phyloP scores from a whole-genome alignment of 305 asterid species.

The Petunia hybrid region DNA sequence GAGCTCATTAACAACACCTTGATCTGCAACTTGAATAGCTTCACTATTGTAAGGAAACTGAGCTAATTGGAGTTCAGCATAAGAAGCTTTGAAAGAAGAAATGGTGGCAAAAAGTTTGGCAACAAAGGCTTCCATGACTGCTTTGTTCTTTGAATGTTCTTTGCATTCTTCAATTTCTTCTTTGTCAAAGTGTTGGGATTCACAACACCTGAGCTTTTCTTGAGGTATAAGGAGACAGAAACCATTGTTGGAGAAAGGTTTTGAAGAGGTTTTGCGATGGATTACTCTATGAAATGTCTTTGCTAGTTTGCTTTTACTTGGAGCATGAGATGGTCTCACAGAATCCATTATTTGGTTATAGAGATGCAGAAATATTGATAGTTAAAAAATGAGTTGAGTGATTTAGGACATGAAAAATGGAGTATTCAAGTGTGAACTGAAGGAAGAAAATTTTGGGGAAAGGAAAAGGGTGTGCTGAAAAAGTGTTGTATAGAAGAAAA shows the following conservation, averaged over 20 bases:
- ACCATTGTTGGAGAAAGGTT: slow-evolving; percentile 56
- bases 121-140: slow-evolving; percentile 83
- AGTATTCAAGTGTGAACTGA: slow-evolving; percentile 23
- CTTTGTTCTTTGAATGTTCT: slow-evolving; percentile 60
- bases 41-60: slow-evolving; percentile 82
- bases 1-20: slow-evolving; percentile 81
- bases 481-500: slow-evolving; percentile 13
- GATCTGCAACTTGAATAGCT: slow-evolving; percentile 84
- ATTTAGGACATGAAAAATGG: slow-evolving; percentile 30
- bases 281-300: slow-evolving; percentile 68
- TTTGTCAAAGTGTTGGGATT: slow-evolving; percentile 61
- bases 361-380: neutral
- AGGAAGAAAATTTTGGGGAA: slow-evolving; percentile 19
- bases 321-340: slow-evolving; percentile 48
- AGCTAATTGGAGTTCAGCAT: slow-evolving; percentile 94
- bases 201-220: slow-evolving; percentile 89
- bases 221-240: slow-evolving; percentile 83
- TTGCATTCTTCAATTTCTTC: slow-evolving; percentile 66
- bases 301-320: slow-evolving; percentile 57
- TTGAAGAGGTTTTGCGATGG: slow-evolving; percentile 49
- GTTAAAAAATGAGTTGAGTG: neutral
- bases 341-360: slow-evolving; percentile 61
- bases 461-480: neutral
- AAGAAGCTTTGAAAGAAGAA: slow-evolving; percentile 87
- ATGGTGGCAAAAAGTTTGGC: slow-evolving; percentile 91